These are phyloP conservation scores for Euphorbia peplus DNA, from an alignment of 345 rosid genomes.

Conservation along the genomic window DNA sequence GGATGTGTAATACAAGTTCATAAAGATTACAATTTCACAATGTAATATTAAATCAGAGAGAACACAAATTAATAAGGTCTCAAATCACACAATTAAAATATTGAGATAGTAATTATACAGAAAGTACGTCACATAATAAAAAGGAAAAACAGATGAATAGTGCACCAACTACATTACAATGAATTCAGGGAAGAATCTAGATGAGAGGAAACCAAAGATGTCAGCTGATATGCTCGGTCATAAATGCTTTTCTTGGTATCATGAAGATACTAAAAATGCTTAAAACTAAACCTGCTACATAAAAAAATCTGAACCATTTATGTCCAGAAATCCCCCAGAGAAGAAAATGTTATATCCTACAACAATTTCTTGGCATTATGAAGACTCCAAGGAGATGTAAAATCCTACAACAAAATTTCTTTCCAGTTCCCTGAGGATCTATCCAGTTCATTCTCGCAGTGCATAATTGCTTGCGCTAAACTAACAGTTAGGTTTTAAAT, in stretches of 20 bases:
- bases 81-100: not conserved
- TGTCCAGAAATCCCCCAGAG: not conserved
- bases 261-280: not conserved
- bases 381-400: not conserved
- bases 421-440: not conserved
- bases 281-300: not conserved
- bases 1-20: not conserved
- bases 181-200: not conserved
- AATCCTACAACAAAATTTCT: not conserved
- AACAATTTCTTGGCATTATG: not conserved
- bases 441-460: not conserved
- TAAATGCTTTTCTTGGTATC: not conserved
- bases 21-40: not conserved
- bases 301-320: not conserved
- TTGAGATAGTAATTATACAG: not conserved
- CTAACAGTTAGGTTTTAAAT: not conserved
- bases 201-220: conserved; percentile 5
- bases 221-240: not conserved
- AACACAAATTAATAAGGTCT: not conserved
- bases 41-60: not conserved
- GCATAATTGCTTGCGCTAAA: not conserved
- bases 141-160: not conserved
- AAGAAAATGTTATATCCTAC: not conserved
- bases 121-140: not conserved
- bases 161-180: not conserved